Base-by-base conservation (phyloP, 2,329 filamentous ascomycete genomes). In the Hortaea sp. region DNA sequence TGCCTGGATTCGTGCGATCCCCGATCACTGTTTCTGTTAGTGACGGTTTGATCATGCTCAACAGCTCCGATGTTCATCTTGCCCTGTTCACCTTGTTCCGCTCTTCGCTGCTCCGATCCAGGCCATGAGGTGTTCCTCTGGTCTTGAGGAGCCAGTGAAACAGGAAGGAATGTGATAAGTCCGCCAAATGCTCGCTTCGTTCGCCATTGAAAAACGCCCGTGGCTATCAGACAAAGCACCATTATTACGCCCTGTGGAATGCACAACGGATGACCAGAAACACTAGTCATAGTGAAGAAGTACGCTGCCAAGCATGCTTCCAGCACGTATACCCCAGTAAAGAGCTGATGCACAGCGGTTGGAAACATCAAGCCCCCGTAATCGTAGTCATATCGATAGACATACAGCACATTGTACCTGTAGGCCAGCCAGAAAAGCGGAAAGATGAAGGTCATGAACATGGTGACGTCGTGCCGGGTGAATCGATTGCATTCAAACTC, bases 351-450 rank as follows among this genome's bases (percentile, higher is more conserved):
- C 67, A 97, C 85, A 0, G 92, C 92, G 34, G 83, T 79, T 0
- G 92, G 92, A 58, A 95, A 98, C 44, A 97, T 71, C 1, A 97
- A 76, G 39, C 92, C 92, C 37, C 92, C 92, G 0, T 90, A 97
- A 66, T 98, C 92, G 49, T 84, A 81, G 54, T 82, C 79, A 64
- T 94, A 94, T 44, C 88, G 85, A 28, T 82, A 94, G 49, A 98
- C 89, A 58, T 95, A 98, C 13, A 98, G 77, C 70, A 94, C 94
- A 55, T 90, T 90, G 67, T 97, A 97, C n/a, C 90, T 81, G 63
- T 97, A 88, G 1, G 92, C 90, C 40, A 95, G 74, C 89, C 89
- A 98, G 53, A 97, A 82, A 0, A 98, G 72, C 41, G 78, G 77
- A 64, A 97, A 97, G 0, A 90, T 95, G 63, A 97, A 80, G 57